Conservation (phyloP, 1,284 basidiomycete genomes). For the Marasmius fiardii region DNA sequence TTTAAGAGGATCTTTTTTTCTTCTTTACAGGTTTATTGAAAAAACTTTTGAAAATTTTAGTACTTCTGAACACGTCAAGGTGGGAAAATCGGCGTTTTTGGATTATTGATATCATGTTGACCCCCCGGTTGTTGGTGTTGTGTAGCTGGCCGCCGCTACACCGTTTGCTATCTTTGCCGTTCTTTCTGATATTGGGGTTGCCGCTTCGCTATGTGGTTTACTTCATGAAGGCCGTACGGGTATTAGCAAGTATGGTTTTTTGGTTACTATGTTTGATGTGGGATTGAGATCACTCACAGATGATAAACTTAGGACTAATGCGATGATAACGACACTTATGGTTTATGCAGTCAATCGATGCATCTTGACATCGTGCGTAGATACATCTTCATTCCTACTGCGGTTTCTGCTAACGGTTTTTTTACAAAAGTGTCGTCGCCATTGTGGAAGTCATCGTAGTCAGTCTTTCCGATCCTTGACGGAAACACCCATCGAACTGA, state of each 20-base stretch:
- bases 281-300: background rate
- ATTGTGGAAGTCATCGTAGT: slow-evolving; percentile 34
- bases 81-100: slow-evolving; percentile 12
- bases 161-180: slow-evolving; percentile 36
- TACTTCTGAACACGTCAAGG: slow-evolving; percentile 27
- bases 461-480: slow-evolving; percentile 11
- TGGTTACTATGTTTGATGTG: background rate
- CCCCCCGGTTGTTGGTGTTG: background rate
- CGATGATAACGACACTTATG: slow-evolving; percentile 30
- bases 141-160: slow-evolving; percentile 32
- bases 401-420: background rate
- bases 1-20: too few species aligned
- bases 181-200: slow-evolving; percentile 34
- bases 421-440: slow-evolving; percentile 28
- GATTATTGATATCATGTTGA: too few species aligned
- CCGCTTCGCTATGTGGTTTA: slow-evolving; percentile 31
- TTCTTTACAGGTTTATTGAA: slow-evolving; percentile 37
- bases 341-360: slow-evolving; percentile 38
- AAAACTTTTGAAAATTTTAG: slow-evolving; percentile 27
- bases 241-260: slow-evolving; percentile 23
- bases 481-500: too few species aligned
- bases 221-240: slow-evolving; percentile 31
- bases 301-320: slow-evolving; percentile 27
- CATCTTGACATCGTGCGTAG: slow-evolving; percentile 32
- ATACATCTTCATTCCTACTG: background rate